These are phyloP conservation scores for Mycena sanguinolenta DNA, from an alignment of 768 basidiomycete genomes.

Conservation along the genomic window DNA sequence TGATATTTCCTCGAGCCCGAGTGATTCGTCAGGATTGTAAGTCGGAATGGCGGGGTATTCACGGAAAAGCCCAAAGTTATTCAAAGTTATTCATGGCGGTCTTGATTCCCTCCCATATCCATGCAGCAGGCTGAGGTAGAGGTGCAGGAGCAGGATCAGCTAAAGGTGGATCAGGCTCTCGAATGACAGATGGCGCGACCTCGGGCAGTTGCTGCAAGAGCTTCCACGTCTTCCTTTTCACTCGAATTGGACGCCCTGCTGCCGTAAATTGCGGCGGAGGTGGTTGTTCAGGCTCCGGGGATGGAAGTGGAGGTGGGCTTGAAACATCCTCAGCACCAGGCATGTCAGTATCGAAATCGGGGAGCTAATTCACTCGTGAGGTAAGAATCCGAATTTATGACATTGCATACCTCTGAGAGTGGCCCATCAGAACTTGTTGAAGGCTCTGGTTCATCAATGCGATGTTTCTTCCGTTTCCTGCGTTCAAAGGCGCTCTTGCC, in stretches of 20 bases:
- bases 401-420: background rate
- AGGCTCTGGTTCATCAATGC: background rate
- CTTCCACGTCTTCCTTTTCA: constrained; percentile 37
- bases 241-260: constrained; percentile 19
- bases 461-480: background rate
- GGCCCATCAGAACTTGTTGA: background rate
- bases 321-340: background rate
- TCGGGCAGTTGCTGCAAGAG: constrained; percentile 35
- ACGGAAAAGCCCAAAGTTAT: constrained; percentile 30
- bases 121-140: background rate
- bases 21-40: constrained; percentile 35
- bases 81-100: constrained; percentile 31
- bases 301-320: background rate
- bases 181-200: constrained; percentile 1
- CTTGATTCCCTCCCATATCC: constrained; percentile 20
- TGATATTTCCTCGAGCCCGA: constrained; percentile 15
- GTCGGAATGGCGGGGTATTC: constrained; percentile 33
- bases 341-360: background rate
- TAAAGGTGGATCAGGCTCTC: background rate
- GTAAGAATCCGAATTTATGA: background rate
- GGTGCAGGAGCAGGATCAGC: background rate
- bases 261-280: background rate
- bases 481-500: background rate
- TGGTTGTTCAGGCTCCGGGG: background rate
- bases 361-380: background rate